Evolutionary conservation across 2,329 filamentous ascomycete species (phyloP), one percentile per base, ranked within the genome.

Genomic region (Trichoderma semiorbis): DNA sequence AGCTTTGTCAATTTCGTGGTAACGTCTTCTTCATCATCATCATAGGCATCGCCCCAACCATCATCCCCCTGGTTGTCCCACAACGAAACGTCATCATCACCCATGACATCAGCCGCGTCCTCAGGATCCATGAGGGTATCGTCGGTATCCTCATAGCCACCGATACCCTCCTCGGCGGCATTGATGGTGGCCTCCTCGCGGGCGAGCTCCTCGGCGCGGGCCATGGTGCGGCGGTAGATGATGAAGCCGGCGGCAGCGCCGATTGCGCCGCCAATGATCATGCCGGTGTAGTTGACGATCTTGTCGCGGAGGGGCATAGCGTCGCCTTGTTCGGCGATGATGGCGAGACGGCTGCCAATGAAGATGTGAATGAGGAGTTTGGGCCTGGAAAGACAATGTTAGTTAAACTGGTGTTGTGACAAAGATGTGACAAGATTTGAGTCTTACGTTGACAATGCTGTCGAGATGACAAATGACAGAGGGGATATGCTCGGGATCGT

Each of bases 291-390:
- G 82, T 96, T 97, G 77, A 98, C 85, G 32, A 90, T 86, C 80
- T 95, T 96, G 74, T 93, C 93, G 74, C 87, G 86, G 3, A 87
- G 82, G 73, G 92, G 90, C 95, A 98, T 98, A 75, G 92, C 88
- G 78, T 93, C 93, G 74, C 91, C 92, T 71, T 89, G 88, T 77
- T 97, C 93, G n/a, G 93, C 93, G 39, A 99, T 89, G 67, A 91
- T 85, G 58, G 93, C 94, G 18, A 99, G 85, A 70, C 94, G 89
- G 78, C 89, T 91, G 73, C 96, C 96, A 77, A 99, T 94, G 83
- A 98, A 99, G 76, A 97, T 90, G 79, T 97, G 93, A 65, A 99
- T 90, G 72, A 98, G 85, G 21, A 99, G 85, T 78, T 98, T 99
- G 7, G 96, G 96, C 16, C 87, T 89, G 30, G 34, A 16, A 50